Conservation (phyloP, 768 basidiomycete genomes). For the Mycena sanguinolenta region DNA sequence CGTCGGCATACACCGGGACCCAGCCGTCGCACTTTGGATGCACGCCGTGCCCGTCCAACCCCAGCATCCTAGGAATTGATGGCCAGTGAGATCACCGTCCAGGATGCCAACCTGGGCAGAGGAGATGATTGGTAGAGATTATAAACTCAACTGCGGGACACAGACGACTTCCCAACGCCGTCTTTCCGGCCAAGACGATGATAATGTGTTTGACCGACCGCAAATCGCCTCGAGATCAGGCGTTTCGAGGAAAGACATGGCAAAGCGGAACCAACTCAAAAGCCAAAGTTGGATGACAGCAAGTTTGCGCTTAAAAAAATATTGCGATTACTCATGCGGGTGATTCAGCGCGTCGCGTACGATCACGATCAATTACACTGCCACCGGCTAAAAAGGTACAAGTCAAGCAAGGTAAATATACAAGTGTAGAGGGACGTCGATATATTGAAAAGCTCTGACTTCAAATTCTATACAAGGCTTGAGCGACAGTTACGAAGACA, state of each 20-base stretch:
- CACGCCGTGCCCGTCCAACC: slow-evolving; percentile 87
- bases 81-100: slow-evolving; percentile 94
- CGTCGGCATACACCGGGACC: slow-evolving; percentile 98
- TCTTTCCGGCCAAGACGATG: slow-evolving; percentile 95
- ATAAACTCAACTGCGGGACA: slow-evolving; percentile 91
- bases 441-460: slow-evolving; percentile 68
- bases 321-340: slow-evolving; percentile 15
- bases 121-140: slow-evolving; percentile 82
- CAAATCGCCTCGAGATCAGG: slow-evolving; percentile 81
- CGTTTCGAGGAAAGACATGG: slow-evolving; percentile 47
- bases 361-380: neutral
- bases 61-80: slow-evolving; percentile 95
- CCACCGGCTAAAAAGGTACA: slow-evolving; percentile 7
- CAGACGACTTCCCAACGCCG: slow-evolving; percentile 98
- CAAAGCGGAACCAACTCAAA: too few species aligned
- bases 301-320: neutral
- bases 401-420: slow-evolving; percentile 4
- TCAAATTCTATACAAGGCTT: slow-evolving; percentile 65
- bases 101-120: slow-evolving; percentile 85
- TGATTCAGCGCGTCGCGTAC: too few species aligned
- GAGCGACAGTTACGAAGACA: neutral
- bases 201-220: slow-evolving; percentile 85
- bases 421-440: slow-evolving; percentile 35
- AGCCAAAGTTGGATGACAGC: too few species aligned
- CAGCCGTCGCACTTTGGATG: slow-evolving; percentile 96